Conservation (phyloP, 805 yeast species). For the Saitoella complicata region DNA sequence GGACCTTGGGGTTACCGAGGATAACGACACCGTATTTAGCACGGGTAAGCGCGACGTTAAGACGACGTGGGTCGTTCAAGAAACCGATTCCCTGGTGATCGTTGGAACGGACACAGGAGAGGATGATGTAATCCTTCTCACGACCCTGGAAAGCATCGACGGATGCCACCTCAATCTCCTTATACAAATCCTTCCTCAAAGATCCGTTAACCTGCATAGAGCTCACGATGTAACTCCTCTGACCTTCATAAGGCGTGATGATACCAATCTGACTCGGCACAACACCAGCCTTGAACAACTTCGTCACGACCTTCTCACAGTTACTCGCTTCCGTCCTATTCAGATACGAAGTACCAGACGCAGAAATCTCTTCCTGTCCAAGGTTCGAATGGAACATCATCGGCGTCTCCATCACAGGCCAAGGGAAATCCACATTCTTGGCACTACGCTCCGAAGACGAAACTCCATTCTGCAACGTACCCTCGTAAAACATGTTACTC, state of each 20-base stretch:
- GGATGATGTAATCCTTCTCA: slow-evolving; percentile 64
- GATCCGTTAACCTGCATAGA: slow-evolving; percentile 63
- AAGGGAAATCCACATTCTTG: slow-evolving; percentile 51
- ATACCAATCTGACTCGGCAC: slow-evolving; percentile 74
- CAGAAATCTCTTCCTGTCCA: slow-evolving; percentile 78
- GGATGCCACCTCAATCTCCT: slow-evolving; percentile 74
- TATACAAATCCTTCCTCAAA: slow-evolving; percentile 45
- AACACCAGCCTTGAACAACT: slow-evolving; percentile 61
- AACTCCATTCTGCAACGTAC: slow-evolving; percentile 81
- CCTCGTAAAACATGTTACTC: slow-evolving; percentile 84
- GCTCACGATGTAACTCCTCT: slow-evolving; percentile 63
- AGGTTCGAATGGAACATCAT: slow-evolving; percentile 91
- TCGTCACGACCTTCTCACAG: slow-evolving; percentile 61
- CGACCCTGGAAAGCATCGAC: slow-evolving; percentile 92
- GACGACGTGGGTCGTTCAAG: slow-evolving; percentile 66
- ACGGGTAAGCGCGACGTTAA: slow-evolving; percentile 80
- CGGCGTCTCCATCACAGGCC: slow-evolving; percentile 76
- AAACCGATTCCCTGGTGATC: slow-evolving; percentile 63
- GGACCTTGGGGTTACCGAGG: slow-evolving; percentile 69
- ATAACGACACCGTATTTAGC: slow-evolving; percentile 69
- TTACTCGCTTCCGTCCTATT: slow-evolving; percentile 83
- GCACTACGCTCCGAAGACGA: slow-evolving; percentile 46
- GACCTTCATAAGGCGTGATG: slow-evolving; percentile 90
- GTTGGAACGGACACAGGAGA: slow-evolving; percentile 73
- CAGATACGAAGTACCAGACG: slow-evolving; percentile 63